These are phyloP conservation scores for Colletotrichum euphorbiae DNA, from an alignment of 2,329 filamentous ascomycete genomes.

Conservation along the genomic window DNA sequence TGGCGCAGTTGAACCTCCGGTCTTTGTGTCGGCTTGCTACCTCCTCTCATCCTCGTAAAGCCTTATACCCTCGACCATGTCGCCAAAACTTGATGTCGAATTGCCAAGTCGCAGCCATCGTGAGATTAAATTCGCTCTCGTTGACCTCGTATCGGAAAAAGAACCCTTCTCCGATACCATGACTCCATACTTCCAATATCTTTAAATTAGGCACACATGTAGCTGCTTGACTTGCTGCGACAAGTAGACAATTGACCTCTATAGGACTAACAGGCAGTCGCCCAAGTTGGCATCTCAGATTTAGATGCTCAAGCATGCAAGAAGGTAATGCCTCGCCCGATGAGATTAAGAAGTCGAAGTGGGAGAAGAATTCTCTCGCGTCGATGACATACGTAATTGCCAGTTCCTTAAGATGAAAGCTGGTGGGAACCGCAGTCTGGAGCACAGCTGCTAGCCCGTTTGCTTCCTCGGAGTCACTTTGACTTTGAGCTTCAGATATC, in stretches of 20 bases:
- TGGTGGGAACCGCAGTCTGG: neutral
- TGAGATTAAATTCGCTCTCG: neutral
- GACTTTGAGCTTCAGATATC: neutral
- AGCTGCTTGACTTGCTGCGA: neutral
- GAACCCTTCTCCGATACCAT: neutral
- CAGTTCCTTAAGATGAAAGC: neutral
- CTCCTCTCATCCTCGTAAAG: neutral
- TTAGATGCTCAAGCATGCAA: neutral
- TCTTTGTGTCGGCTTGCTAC: rapidly evolving
- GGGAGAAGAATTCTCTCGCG: neutral
- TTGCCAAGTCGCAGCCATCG: neutral
- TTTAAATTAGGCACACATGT: neutral
- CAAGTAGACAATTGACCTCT: neutral
- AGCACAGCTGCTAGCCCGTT: neutral
- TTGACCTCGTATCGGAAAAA: neutral
- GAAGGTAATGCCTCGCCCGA: too few species aligned
- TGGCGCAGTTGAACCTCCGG: neutral
- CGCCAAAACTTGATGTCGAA: too few species aligned
- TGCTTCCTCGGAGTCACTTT: neutral
- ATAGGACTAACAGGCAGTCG: neutral
- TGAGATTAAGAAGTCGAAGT: neutral
- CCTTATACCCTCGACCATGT: too few species aligned
- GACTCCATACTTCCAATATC: neutral
- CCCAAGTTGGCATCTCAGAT: neutral
- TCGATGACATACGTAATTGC: neutral